Conservation (phyloP, 2,329 filamentous ascomycete species). For the Penicillium thymicola region DNA sequence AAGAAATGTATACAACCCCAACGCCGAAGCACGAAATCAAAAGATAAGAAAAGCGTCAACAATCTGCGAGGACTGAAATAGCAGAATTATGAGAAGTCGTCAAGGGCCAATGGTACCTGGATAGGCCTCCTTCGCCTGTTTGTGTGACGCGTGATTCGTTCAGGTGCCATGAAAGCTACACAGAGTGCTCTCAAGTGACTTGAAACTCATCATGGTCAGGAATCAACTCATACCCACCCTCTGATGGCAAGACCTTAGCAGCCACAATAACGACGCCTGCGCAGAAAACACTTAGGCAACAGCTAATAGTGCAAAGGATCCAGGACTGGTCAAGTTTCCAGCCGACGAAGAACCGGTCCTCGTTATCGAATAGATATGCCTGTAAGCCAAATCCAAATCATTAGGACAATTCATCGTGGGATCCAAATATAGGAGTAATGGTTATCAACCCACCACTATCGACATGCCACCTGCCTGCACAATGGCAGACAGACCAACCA, state of each 20-base stretch:
- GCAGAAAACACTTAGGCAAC: constrained; percentile 54
- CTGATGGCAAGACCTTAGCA: constrained; percentile 67
- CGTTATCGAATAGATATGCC: constrained; percentile 80
- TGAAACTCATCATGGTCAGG: constrained; percentile 39
- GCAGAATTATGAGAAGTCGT: neutral
- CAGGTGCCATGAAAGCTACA: neutral
- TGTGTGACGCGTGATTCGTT: neutral
- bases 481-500: constrained; percentile 64
- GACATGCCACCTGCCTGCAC: constrained; percentile 74
- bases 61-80: neutral
- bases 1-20: constrained; percentile 8
- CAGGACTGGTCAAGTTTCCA: constrained; percentile 80
- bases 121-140: neutral
- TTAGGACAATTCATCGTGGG: neutral
- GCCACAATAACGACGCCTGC: constrained; percentile 61
- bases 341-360: constrained; percentile 77
- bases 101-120: neutral
- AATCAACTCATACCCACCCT: constrained; percentile 83
- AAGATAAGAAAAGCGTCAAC: neutral
- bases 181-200: constrained; percentile 1
- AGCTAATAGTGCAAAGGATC: constrained; percentile 65
- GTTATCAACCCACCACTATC: constrained; percentile 66
- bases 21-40: neutral
- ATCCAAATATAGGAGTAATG: neutral
- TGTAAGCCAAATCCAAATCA: constrained; percentile 35